Evolutionary conservation across 2,329 filamentous ascomycete genomes (phyloP), one percentile per base, ranked within the genome.

Genomic region (Xylariaceae sp.): DNA sequence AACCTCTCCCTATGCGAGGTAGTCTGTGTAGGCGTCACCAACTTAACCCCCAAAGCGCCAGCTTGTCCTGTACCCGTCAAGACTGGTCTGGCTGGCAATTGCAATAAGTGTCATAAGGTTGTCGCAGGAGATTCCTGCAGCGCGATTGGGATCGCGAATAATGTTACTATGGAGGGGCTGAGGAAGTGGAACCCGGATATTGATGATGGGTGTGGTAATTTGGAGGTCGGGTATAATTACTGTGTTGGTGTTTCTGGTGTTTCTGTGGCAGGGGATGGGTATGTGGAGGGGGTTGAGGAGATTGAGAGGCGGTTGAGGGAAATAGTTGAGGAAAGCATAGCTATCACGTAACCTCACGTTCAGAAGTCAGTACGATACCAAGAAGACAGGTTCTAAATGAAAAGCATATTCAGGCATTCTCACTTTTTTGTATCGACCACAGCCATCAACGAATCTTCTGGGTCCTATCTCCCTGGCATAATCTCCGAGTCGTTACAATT

Each of bases 161-260:
- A 44, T 39, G 52, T 62, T 47, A 42, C 55, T 22, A 22, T 56
- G 7, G 18, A 22, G 18, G 40, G 61, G 32, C 48, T 62, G 27
- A 42, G 27, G 6, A n/a, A 30, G 4, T 62, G 60, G 60, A 62
- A 62, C 54, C 59, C 60, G 14, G 53, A 52, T 33, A 14, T 62
- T 22, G 38, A 56, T 40, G 19, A 42, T 17, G 44, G 7, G 2
- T 62, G 60, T 59, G 50, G 52, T 1, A 62, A 60, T 35, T 51
- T 62, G 10, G 45, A 52, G 53, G 22, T 62, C 19, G 60, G 55
- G 5, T 62, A 57, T 30, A 61, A 62, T 44, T 62, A 62, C 49
- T 62, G 60, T 47, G 57, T 62, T 14, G 60, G 51, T 9, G 48
- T n/a, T n/a, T n/a, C n/a, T n/a, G n/a, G n/a, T n/a, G n/a, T n/a